Percentiles rank a stretch among this genome's conserved stretches.
These are phyloP conservation scores for Vaccinium myrtillus DNA, from an alignment of 148 eudicot species.

Conservation along the genomic window DNA sequence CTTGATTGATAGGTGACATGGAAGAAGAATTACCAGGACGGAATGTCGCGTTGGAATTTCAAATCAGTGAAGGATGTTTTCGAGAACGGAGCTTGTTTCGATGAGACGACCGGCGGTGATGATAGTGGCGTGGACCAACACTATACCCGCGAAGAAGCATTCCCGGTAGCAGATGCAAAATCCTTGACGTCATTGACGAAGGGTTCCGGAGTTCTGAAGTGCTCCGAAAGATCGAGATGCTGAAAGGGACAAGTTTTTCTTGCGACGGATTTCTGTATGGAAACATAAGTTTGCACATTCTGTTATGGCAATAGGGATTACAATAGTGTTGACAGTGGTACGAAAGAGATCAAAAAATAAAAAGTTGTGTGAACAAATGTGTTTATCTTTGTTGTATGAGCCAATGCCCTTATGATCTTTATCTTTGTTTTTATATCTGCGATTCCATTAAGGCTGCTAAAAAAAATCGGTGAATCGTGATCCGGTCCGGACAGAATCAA, in stretches of 20 bases:
- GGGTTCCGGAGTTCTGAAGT: slow-evolving; percentile 66
- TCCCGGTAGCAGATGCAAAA: slow-evolving; percentile 51
- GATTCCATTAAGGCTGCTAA: too few species aligned
- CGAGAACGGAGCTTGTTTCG: slow-evolving; percentile 79
- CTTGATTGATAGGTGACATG: slow-evolving; percentile 44
- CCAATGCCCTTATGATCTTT: neutral
- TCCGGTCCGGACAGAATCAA: too few species aligned
- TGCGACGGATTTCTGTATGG: neutral
- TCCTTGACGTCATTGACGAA: slow-evolving; percentile 53
- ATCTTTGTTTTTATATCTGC: too few species aligned
- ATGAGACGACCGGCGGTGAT: slow-evolving; percentile 24
- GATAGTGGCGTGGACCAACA: slow-evolving; percentile 46
- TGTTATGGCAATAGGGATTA: neutral
- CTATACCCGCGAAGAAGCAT: slow-evolving; percentile 46
- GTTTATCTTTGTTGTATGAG: neutral
- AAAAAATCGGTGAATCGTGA: too few species aligned
- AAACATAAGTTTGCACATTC: neutral
- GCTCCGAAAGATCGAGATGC: slow-evolving; percentile 43
- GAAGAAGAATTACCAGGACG: slow-evolving; percentile 29
- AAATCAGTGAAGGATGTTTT: slow-evolving; percentile 60
- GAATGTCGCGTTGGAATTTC: slow-evolving; percentile 33
- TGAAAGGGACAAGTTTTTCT: slow-evolving; percentile 13
- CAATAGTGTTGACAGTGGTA: neutral
- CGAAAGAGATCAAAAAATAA: neutral
- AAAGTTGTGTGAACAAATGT: neutral